Conservation (phyloP, 805 yeast species). For the Candida fluviatilis region DNA sequence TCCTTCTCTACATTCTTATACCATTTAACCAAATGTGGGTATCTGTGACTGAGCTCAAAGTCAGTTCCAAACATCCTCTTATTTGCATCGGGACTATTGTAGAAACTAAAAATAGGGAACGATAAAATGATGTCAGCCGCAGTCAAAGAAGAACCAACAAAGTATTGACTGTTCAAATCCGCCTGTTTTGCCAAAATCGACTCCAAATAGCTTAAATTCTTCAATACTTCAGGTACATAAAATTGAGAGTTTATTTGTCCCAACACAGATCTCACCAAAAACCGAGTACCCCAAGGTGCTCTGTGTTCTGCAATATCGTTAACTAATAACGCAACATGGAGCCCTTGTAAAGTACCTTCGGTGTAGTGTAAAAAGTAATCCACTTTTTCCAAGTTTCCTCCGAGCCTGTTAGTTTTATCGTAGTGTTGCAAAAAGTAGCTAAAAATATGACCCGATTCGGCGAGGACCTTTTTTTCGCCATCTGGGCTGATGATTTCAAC, state of each 20-base stretch:
- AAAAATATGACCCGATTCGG: slow-evolving; percentile 60
- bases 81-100: slow-evolving; percentile 21
- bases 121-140: slow-evolving; percentile 36
- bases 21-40: slow-evolving; percentile 24
- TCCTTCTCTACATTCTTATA: slow-evolving; percentile 10
- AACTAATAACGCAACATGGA: slow-evolving; percentile 32
- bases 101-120: slow-evolving; percentile 31
- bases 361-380: slow-evolving; percentile 52
- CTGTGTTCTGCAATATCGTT: slow-evolving; percentile 18
- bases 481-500: slow-evolving; percentile 24
- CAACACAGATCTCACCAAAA: slow-evolving; percentile 19
- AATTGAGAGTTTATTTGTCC: slow-evolving; percentile 19
- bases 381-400: slow-evolving; percentile 35
- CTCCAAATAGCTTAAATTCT: slow-evolving; percentile 28
- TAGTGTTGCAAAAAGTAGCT: slow-evolving; percentile 48
- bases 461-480: slow-evolving; percentile 23
- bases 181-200: slow-evolving; percentile 20
- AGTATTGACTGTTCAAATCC: slow-evolving; percentile 22
- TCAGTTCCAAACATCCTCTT: slow-evolving; percentile 10
- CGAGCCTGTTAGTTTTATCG: slow-evolving; percentile 39
- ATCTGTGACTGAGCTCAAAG: slow-evolving; percentile 9
- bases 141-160: slow-evolving; percentile 32
- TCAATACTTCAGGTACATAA: slow-evolving; percentile 21
- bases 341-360: slow-evolving; percentile 62
- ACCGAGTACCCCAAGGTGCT: slow-evolving; percentile 25